Conservation (phyloP, 1,139 yeast genomes). For the Blastobotrys persicus region DNA sequence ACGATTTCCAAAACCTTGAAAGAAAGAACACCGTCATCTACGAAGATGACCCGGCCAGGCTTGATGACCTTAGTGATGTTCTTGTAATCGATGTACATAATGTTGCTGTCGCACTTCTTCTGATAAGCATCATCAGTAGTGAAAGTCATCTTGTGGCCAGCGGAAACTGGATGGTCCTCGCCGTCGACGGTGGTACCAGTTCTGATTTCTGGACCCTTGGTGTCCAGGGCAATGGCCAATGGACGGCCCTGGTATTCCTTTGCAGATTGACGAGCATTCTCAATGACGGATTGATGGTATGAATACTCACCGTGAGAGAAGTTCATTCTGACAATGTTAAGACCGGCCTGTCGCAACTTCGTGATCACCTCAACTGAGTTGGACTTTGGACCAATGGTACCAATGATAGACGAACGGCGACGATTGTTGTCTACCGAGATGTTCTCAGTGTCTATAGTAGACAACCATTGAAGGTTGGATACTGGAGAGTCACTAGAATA, state of each 20-base stretch:
- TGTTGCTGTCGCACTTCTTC: conserved; percentile 65
- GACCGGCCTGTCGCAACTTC: conserved; percentile 91
- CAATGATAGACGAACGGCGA: conserved; percentile 95
- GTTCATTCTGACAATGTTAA: conserved; percentile 97
- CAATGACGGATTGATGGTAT: conserved; percentile 94
- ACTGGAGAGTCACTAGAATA: conserved; percentile 32
- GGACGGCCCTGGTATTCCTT: conserved; percentile 92
- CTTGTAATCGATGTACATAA: conserved; percentile 90
- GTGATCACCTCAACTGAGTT: conserved; percentile 83
- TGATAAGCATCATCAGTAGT: conserved; percentile 84
- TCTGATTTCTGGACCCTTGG: conserved; percentile 99
- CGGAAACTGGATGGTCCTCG: conserved; percentile 74
- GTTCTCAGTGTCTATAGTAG: conserved; percentile 69
- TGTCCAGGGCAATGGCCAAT: conserved; percentile 95
- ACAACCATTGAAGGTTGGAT: conserved; percentile 70
- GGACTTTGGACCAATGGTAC: conserved; percentile 98
- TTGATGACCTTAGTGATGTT: conserved; percentile 93
- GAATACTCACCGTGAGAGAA: conserved; percentile 97
- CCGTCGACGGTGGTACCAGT: conserved; percentile 88
- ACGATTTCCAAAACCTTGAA: conserved; percentile 84
- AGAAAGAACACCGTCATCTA: conserved; percentile 97
- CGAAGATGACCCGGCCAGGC: conserved; percentile 82
- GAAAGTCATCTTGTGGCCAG: conserved; percentile 89
- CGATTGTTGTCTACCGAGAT: conserved; percentile 68
- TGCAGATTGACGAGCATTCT: conserved; percentile 94